Evolutionary conservation across 805 yeast species (phyloP).

Genomic region (Sugiyamaella floridensis): DNA sequence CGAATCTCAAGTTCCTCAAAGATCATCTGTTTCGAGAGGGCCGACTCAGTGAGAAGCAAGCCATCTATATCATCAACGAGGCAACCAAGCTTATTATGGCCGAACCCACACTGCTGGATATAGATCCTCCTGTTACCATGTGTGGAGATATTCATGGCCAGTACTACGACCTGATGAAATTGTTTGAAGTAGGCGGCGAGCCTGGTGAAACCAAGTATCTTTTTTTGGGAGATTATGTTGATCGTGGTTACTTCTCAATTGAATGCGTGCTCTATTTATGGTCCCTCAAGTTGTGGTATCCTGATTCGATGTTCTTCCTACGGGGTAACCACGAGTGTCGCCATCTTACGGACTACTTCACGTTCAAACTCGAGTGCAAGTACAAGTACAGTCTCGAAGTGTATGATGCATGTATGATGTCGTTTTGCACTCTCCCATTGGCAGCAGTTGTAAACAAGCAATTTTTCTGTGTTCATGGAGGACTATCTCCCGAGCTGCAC

Average conservation of each 20-base stretch:
- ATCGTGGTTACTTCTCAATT: constrained; percentile 83
- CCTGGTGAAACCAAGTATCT: constrained; percentile 71
- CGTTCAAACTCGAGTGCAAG: constrained; percentile 83
- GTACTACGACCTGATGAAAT: constrained; percentile 78
- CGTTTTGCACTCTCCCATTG: constrained; percentile 82
- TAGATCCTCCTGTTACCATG: constrained; percentile 90
- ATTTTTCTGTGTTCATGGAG: constrained; percentile 95
- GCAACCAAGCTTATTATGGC: constrained; percentile 56
- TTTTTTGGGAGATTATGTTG: constrained; percentile 92
- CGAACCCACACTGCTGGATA: constrained; percentile 74
- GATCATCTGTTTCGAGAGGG: constrained; percentile 80
- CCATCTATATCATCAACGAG: constrained; percentile 52
- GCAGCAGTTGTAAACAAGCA: constrained; percentile 92
- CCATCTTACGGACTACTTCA: constrained; percentile 88
- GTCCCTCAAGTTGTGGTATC: constrained; percentile 70
- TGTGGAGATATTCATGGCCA: constrained; percentile 99
- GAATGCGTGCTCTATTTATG: constrained; percentile 66
- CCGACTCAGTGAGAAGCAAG: constrained; percentile 63
- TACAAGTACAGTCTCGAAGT: constrained; percentile 65
- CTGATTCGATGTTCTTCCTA: constrained; percentile 67
- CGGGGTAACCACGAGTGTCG: constrained; percentile 95
- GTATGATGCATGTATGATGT: constrained; percentile 65
- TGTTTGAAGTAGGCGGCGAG: constrained; percentile 90
- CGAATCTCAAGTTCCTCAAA: constrained; percentile 63
- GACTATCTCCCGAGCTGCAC: constrained; percentile 78